These are phyloP conservation scores for Myxozyma udenii DNA, from an alignment of 805 yeast genomes.

Conservation along the genomic window DNA sequence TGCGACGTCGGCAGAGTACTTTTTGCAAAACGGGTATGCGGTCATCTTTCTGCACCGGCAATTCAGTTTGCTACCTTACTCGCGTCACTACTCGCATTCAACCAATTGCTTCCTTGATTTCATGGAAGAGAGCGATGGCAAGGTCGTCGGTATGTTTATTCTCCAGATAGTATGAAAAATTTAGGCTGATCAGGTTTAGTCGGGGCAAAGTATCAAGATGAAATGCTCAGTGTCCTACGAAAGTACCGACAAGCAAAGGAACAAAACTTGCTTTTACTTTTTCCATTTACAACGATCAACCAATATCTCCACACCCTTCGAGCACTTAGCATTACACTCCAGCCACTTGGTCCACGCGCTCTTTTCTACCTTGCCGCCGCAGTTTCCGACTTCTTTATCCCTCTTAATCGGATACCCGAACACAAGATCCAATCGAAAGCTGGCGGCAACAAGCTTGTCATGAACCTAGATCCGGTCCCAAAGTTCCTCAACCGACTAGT, in stretches of 20 bases:
- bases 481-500: conserved; percentile 85
- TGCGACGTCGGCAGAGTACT: conserved; percentile 90
- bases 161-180: background rate
- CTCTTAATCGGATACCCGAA: conserved; percentile 77
- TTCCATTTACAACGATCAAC: conserved; percentile 93
- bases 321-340: conserved; percentile 58
- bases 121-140: conserved; percentile 53
- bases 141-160: conserved; percentile 44
- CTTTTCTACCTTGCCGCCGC: conserved; percentile 94
- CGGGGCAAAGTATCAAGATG: conserved; percentile 55
- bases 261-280: conserved; percentile 53
- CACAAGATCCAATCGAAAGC: conserved; percentile 89
- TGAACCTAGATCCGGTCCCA: conserved; percentile 93
- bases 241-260: conserved; percentile 50
- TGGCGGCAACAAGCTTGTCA: conserved; percentile 67
- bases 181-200: conserved; percentile 38
- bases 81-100: conserved; percentile 81
- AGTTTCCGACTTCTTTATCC: conserved; percentile 93
- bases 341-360: conserved; percentile 54
- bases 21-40: conserved; percentile 80
- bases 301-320: conserved; percentile 86
- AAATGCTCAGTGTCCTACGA: conserved; percentile 58
- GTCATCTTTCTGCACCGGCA: conserved; percentile 92
- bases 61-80: conserved; percentile 85
- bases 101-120: conserved; percentile 83